These are phyloP conservation scores for Pyrus betulifolia DNA, from an alignment of 306 rosid genomes.

Conservation along the genomic window DNA sequence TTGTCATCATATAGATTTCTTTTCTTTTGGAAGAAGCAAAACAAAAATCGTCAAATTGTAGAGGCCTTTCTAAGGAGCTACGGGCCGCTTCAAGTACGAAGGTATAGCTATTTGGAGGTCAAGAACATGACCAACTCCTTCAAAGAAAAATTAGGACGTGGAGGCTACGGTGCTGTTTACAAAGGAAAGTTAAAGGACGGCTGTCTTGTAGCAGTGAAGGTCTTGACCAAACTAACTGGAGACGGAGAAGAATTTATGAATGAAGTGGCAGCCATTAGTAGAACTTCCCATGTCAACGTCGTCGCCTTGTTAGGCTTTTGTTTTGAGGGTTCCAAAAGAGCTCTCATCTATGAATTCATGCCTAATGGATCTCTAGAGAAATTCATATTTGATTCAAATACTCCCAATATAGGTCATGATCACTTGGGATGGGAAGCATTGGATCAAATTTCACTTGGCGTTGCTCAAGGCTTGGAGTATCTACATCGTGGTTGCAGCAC, in stretches of 20 bases:
- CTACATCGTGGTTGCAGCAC: conserved; percentile 33
- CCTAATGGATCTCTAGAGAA: conserved; percentile 43
- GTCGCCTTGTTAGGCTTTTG: conserved; percentile 15
- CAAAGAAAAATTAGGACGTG: conserved; percentile 27
- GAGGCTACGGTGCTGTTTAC: conserved; percentile 32
- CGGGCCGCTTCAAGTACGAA: conserved; percentile 8
- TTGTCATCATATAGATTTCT: background rate
- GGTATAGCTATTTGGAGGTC: conserved; percentile 18
- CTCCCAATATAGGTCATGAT: background rate
- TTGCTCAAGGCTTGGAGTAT: conserved; percentile 39
- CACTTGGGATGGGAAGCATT: conserved; percentile 23
- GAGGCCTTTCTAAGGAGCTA: conserved; percentile 10
- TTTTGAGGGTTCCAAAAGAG: conserved; percentile 13
- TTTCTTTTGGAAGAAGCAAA: background rate
- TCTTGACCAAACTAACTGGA: conserved; percentile 21
- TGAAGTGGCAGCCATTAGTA: conserved; percentile 29
- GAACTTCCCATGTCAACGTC: conserved; percentile 20
- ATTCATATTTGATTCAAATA: conserved; percentile 20
- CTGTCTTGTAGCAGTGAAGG: conserved; percentile 25
- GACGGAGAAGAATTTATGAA: conserved; percentile 31
- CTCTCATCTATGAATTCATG: conserved; percentile 36
- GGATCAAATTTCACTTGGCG: conserved; percentile 27
- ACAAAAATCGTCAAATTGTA: background rate
- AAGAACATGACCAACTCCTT: conserved; percentile 29
- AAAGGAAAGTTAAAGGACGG: conserved; percentile 25